Base-by-base conservation (phyloP, 768 basidiomycete species). In the Lentinula edodes region DNA sequence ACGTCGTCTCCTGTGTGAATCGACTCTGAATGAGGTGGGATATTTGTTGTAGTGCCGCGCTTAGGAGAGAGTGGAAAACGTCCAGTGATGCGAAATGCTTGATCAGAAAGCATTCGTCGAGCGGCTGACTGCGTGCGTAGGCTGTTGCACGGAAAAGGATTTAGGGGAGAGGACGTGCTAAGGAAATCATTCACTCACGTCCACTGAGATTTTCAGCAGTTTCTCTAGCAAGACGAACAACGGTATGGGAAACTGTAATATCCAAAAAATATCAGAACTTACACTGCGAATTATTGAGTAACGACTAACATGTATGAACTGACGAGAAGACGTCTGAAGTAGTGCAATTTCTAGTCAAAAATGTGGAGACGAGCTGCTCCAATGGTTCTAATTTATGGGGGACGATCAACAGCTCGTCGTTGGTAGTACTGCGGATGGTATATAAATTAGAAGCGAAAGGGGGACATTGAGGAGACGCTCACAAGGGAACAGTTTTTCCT, bases 71-170 rank as follows among this genome's bases (percentile, higher is more conserved):
- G 34, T 50, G 58, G 18, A 59, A 59, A 6, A 59, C 1, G 23
- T 59, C 58, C 7, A 59, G 20, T 8, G 58, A 59, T 6, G 48
- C 35, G 18, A 59, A 50, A 48, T 59, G 58, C n/a, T 48, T 38
- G 35, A 38, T 59, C n/a, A 59, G 58, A 15, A 51, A 46, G 16
- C 34, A n/a, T 51, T 59, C 58, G 38, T 59, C 42, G n/a, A 59
- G 58, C 3, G 45, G 58, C 28, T 50, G 58, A n/a, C 45, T 18
- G 28, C 45, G 58, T 16, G 58, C 58, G 18, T 35, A 59, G 7
- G 58, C 58, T 59, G n/a, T 50, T n/a, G 15, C 5, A 36, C 6
- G 20, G 16, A 15, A 10, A 20, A 23, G 15, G 28, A 8, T 10
- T 20, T 36, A 54, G 39, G 12, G 4, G 51, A 6, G 6, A 8